These are phyloP conservation scores for Trichoderma sp. DNA, from an alignment of 2,329 filamentous ascomycete genomes.

Conservation along the genomic window DNA sequence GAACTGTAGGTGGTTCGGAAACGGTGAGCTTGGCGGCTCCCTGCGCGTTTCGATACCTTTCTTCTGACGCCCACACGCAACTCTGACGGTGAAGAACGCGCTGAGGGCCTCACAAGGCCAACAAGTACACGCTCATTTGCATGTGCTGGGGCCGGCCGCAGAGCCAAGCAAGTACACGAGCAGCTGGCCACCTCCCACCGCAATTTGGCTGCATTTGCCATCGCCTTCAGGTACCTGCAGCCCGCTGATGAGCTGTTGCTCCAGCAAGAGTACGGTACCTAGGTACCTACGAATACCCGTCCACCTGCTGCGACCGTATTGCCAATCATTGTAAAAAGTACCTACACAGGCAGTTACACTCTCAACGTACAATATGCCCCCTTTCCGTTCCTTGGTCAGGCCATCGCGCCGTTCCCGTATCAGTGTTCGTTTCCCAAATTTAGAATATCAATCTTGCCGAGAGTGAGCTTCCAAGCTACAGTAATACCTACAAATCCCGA, in stretches of 20 bases:
- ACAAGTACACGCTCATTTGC: too few species aligned
- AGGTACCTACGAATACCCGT: neutral
- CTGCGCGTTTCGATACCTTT: neutral
- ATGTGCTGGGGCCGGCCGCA: neutral
- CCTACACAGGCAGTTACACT: neutral
- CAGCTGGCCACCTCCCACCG: neutral
- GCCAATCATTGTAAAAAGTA: neutral
- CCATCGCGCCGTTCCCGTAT: neutral
- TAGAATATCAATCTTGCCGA: neutral
- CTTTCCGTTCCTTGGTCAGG: slow-evolving; percentile 12
- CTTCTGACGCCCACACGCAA: neutral
- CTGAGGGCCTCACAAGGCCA: too few species aligned
- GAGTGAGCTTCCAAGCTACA: neutral
- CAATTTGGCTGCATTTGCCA: slow-evolving; percentile 3
- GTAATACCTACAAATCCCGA: slow-evolving; percentile 7
- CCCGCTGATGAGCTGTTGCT: neutral
- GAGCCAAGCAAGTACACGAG: slow-evolving; percentile 1
- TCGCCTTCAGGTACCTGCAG: slow-evolving; percentile 6
- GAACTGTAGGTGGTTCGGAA: too few species aligned
- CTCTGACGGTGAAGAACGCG: too few species aligned
- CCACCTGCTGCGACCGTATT: too few species aligned
- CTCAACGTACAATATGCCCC: neutral
- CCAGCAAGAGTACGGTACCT: neutral
- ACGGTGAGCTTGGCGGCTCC: neutral
- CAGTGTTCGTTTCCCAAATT: neutral